Conservation (phyloP, 2,329 filamentous ascomycete species). For the Cladophialophora exuberans region DNA sequence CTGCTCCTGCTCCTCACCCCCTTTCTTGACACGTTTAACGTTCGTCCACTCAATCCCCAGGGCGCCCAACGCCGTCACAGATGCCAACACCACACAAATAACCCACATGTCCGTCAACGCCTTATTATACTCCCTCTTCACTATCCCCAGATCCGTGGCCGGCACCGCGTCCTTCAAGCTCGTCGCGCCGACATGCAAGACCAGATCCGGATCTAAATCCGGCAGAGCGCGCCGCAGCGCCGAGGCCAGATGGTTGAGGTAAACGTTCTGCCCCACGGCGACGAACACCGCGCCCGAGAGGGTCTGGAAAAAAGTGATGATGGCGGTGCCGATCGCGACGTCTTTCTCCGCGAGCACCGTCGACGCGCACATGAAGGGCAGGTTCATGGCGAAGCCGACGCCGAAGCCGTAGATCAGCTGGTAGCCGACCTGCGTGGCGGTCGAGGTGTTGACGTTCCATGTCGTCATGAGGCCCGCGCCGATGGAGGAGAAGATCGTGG, state of each 20-base stretch:
- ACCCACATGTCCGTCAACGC: conserved; percentile 28
- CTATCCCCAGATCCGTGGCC: conserved; percentile 30
- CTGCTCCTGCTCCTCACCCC: background rate
- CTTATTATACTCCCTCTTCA: conserved; percentile 34
- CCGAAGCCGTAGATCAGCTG: conserved; percentile 37
- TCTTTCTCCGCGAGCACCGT: conserved; percentile 33
- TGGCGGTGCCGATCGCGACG: conserved; percentile 35
- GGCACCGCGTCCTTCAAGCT: conserved; percentile 34
- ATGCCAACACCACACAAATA: conserved; percentile 32
- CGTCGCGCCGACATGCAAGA: conserved; percentile 34
- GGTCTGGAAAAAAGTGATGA: conserved; percentile 40
- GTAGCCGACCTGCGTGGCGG: conserved; percentile 37
- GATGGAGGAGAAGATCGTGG: conserved; percentile 31
- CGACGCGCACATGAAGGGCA: conserved; percentile 37
- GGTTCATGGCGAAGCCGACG: conserved; percentile 30
- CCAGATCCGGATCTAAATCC: conserved; percentile 27
- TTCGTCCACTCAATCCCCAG: conserved; percentile 35
- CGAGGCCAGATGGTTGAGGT: conserved; percentile 34
- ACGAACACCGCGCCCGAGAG: conserved; percentile 38
- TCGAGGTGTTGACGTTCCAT: conserved; percentile 14
- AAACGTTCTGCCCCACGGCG: conserved; percentile 37
- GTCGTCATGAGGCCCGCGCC: conserved; percentile 39
- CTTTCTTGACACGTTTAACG: conserved; percentile 31
- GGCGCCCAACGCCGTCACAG: conserved; percentile 33
- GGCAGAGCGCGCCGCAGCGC: conserved; percentile 20